Base-by-base conservation (phyloP, 176 grass and related monocot genomes). In the Pontederia crassipes region DNA sequence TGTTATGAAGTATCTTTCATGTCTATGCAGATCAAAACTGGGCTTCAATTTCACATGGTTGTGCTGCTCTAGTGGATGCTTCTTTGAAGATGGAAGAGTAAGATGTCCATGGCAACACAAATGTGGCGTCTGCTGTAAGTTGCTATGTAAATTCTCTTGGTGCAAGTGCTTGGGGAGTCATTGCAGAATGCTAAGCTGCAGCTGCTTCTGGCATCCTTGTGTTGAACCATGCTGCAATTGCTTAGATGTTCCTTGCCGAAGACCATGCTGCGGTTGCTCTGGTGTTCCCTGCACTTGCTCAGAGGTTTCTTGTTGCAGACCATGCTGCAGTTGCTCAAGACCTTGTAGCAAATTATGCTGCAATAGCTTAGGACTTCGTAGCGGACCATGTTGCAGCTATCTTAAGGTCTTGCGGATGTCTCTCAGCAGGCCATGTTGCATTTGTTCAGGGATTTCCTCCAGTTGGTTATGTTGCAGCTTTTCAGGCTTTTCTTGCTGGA, bases 31-130 rank as follows among this genome's bases (percentile, higher is more conserved):
- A 71, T 88, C 87, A 62, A 98, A 83, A 52, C 4, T 88, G 45
- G 78, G 81, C 60, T 67, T 62, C 17, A 82, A 86, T 16, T 58
- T 91, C 14, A 83, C 87, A 55, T 98, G 81, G 67, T 49, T 88
- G 48, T 92, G 87, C 76, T 98, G 93, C 76, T 74, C 48, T 11
- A 77, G 86, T 69, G 74, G 55, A 24, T 85, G 81, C 75, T 11
- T 77, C 46, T 57, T 74, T 27, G 61, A 48, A 32, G 46, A 64
- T n/a, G 46, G 72, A 66, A 55, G 48, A 48, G 55, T 67, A 54
- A 71, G 46, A 48, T 82, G 80, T 67, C 46, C 51, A 17, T 81
- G 72, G 58, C 58, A 48, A 11, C 52, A 50, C 20, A 26, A 27
- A 17, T 65, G n/a, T 28, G 3, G 17, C 18, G 20, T 24, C 20